Conservation (phyloP, 2,329 filamentous ascomycete species). For the Colletotrichum sansevieriae region DNA sequence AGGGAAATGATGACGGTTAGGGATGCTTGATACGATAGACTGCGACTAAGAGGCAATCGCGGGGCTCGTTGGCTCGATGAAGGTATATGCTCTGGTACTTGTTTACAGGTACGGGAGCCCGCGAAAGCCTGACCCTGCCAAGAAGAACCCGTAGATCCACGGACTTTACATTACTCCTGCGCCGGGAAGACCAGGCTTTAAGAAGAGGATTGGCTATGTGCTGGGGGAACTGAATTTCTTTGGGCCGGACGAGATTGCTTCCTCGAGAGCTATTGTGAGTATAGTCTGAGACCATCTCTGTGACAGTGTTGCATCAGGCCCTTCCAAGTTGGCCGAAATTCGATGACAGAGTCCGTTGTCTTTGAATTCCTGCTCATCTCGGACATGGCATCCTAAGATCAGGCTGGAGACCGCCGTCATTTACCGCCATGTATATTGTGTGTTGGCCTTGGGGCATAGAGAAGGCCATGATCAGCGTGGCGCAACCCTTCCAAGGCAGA, state of each 20-base stretch:
- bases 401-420: no score
- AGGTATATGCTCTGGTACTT: constrained; percentile 16
- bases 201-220: constrained; percentile 13
- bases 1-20: background rate
- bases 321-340: no score
- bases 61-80: background rate
- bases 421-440: no score
- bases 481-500: no score
- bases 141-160: background rate
- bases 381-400: no score
- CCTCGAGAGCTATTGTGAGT: background rate
- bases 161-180: constrained; percentile 11
- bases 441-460: no score
- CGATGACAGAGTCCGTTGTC: no score
- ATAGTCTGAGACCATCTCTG: background rate
- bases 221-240: background rate
- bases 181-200: constrained; percentile 3
- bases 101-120: background rate
- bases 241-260: constrained; percentile 2
- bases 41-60: constrained; percentile 5
- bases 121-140: background rate
- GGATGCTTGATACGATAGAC: constrained; percentile 11
- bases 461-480: no score
- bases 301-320: no score
- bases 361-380: no score